Conservation (phyloP, 305 asterid species). For the Fraxinus floribunda region DNA sequence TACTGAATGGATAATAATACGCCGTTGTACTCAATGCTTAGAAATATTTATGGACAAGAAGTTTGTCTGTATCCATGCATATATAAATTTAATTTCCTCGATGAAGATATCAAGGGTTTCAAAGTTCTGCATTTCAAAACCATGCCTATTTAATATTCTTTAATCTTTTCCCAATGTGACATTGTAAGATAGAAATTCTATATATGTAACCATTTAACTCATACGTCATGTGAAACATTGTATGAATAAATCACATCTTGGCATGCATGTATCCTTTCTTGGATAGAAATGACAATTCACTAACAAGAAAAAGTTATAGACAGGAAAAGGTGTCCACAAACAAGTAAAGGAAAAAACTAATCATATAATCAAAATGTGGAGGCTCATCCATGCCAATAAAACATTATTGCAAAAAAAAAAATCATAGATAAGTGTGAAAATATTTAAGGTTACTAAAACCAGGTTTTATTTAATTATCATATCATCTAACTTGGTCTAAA, state of each 20-base stretch:
- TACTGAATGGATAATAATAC: not conserved
- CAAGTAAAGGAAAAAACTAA: not conserved
- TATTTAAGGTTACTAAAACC: not conserved
- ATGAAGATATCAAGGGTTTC: constrained; percentile 1
- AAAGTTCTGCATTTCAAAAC: not conserved
- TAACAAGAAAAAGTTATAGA: not conserved
- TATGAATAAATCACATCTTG: not conserved
- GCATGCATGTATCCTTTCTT: not conserved
- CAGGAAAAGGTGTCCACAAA: not conserved
- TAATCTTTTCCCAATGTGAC: not conserved
- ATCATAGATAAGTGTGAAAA: not conserved
- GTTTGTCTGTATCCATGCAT: not conserved
- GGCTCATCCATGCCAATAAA: not conserved
- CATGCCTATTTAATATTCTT: not conserved
- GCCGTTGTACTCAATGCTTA: not conserved
- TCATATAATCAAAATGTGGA: not conserved
- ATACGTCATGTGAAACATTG: not conserved
- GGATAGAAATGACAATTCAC: not conserved
- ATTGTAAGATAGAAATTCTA: not conserved
- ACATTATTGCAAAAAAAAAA: not conserved
- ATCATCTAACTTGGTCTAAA: not conserved
- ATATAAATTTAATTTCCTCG: not conserved
- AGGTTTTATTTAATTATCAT: not conserved
- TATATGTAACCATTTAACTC: not conserved
- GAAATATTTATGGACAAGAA: not conserved